Conservation (phyloP, 768 basidiomycete species). For the Artomyces pyxidatus region DNA sequence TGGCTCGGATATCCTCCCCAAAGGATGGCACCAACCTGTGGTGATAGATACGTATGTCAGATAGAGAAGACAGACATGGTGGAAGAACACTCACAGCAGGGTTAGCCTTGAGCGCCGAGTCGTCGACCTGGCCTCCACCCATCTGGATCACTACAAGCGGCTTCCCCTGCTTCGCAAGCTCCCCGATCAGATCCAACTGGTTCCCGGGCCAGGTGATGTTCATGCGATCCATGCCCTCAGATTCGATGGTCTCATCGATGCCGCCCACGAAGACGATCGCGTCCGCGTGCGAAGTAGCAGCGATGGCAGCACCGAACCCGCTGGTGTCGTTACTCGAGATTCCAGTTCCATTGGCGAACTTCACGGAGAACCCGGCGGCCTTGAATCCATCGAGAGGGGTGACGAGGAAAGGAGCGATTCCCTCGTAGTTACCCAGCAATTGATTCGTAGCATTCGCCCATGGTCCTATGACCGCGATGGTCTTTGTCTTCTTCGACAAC, state of each 20-base stretch:
- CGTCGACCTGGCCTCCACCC: constrained; percentile 50
- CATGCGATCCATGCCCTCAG: constrained; percentile 38
- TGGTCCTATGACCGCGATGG: constrained; percentile 51
- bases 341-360: constrained; percentile 35
- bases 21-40: constrained; percentile 42
- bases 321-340: constrained; percentile 31
- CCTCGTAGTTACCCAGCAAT: constrained; percentile 53
- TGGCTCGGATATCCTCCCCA: constrained; percentile 56
- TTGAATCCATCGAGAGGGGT: constrained; percentile 43
- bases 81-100: constrained; percentile 25
- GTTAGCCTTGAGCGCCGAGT: constrained; percentile 36
- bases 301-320: constrained; percentile 44
- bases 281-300: constrained; percentile 41
- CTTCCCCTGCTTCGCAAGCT: constrained; percentile 39
- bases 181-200: constrained; percentile 41
- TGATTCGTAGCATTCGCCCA: constrained; percentile 47
- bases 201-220: constrained; percentile 47
- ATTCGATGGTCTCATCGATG: constrained; percentile 41
- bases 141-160: constrained; percentile 48
- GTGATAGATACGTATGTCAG: background rate
- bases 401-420: constrained; percentile 46
- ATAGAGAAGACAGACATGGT: background rate
- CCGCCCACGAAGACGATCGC: constrained; percentile 47
- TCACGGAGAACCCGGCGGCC: constrained; percentile 38
- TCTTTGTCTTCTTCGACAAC: constrained; percentile 34